Evolutionary conservation across 768 basidiomycete species (phyloP), one percentile per base, ranked within the genome.

Genomic region (Boletales sp.): DNA sequence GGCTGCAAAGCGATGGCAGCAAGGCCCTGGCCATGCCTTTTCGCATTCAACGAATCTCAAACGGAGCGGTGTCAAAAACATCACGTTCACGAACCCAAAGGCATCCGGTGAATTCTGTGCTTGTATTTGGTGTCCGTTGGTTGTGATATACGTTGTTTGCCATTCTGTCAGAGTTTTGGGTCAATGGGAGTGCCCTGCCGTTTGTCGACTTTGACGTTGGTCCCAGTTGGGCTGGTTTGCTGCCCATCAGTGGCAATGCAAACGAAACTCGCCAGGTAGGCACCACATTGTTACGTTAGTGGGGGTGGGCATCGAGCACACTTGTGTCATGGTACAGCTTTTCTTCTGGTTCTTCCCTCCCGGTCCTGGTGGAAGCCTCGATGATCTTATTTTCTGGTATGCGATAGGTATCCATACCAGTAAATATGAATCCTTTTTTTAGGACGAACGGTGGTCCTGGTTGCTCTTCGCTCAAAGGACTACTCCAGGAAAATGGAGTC

Each of bases 311-410:
- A 28, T 28, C 5, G 6, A 28, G 1, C 25, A 28, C 25, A 28
- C 25, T 28, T 28, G 5, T 28, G 25, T 28, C 7, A 28, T 28
- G 25, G 25, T 28, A 0, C 47, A 89, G 85, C 75, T 88, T 14
- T 90, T 84, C 72, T 90, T 90, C 70, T 89, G 87, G 87, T 84
- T 87, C 68, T 89, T 87, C 72, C 87, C 87, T 47, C 84, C 87
- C 2, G 86, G 85, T 4, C 84, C 84, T 0, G 70, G 81, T 57
- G 87, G 86, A 17, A 85, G 81, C 55, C 61, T 78, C 5, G 84
- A 90, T 57, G 86, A 89, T 60, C 59, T 90, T 39, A 83, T 89
- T 31, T 86, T 88, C 66, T 89, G 87, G 87, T 84, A 57, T 43
- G 50, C n/a, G 12, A 10, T 10, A 1, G 13, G 9, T 30, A 37